Percentiles rank a stretch among this genome's conserved stretches.
Conservation (phyloP, 768 basidiomycete genomes). For the Agrocybe praecox region DNA sequence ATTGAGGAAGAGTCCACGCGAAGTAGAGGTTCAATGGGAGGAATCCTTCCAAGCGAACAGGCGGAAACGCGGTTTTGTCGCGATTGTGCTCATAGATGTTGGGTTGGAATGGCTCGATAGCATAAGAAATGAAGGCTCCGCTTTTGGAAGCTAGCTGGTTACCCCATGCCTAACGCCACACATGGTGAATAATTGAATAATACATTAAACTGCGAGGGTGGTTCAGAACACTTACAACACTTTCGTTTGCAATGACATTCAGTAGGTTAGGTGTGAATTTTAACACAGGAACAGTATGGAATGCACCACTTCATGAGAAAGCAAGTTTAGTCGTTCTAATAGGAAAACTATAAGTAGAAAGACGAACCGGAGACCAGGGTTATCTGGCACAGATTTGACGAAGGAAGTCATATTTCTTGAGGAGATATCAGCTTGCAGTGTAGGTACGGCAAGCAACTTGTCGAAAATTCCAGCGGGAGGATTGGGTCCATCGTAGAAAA, state of each 20-base stretch:
- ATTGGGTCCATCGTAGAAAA: constrained; percentile 63
- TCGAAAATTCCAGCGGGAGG: constrained; percentile 54
- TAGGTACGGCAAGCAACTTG: constrained; percentile 46
- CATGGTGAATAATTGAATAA: not conserved
- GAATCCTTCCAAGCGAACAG: constrained; percentile 35
- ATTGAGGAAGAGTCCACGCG: constrained; percentile 41
- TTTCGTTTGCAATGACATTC: constrained; percentile 45
- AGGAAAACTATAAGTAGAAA: not conserved
- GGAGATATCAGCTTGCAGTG: constrained; percentile 35
- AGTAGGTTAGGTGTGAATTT: constrained; percentile 38
- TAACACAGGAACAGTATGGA: constrained; percentile 45
- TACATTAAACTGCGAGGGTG: no score
- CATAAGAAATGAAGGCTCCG: constrained; percentile 42
- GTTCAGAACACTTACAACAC: constrained; percentile 23
- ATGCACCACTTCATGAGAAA: constrained; percentile 18
- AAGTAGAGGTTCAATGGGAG: constrained; percentile 51
- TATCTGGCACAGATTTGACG: constrained; percentile 38
- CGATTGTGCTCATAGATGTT: constrained; percentile 38
- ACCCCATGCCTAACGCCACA: constrained; percentile 46
- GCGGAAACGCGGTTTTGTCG: constrained; percentile 50
- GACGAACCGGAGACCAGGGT: constrained; percentile 22
- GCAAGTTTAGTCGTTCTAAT: constrained; percentile 9
- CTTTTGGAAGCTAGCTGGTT: constrained; percentile 20
- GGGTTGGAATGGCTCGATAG: constrained; percentile 54
- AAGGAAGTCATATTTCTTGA: constrained; percentile 45